A percentile compares a stretch with the other conserved stretches of the same genome.
phyloP scores from a whole-genome alignment of 495 filamentous ascomycete species.

The Talaromyces borbonicus region DNA sequence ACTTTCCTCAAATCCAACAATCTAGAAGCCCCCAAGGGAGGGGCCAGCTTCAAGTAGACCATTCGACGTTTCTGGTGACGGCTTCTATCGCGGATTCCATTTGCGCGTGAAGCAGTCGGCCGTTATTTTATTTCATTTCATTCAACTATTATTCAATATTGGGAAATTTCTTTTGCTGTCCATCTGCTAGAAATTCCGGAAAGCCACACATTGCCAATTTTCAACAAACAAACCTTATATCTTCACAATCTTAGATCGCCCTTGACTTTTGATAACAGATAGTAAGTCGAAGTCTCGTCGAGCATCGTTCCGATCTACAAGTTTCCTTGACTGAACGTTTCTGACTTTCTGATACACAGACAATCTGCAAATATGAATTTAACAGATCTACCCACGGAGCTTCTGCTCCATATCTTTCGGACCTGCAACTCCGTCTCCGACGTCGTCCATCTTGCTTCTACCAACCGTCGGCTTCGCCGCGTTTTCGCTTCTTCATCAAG shows the following conservation, averaged over 20 bases:
- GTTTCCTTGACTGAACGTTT: too few species aligned
- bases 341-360: too few species aligned
- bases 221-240: too few species aligned
- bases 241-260: neutral
- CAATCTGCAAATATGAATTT: conserved; percentile 42
- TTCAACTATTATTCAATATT: too few species aligned
- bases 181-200: neutral
- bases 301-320: too few species aligned
- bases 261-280: too few species aligned
- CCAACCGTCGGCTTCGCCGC: conserved; percentile 43
- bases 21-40: conserved; percentile 62
- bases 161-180: neutral
- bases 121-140: neutral
- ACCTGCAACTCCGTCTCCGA: conserved; percentile 42
- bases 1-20: conserved; percentile 8
- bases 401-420: conserved; percentile 50
- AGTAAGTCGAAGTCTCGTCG: too few species aligned
- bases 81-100: conserved; percentile 4
- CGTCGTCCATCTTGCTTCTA: conserved; percentile 43
- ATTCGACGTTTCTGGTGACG: conserved; percentile 11
- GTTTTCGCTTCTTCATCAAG: conserved; percentile 44
- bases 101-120: neutral
- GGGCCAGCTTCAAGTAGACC: conserved; percentile 48
- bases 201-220: neutral
- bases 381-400: conserved; percentile 48